Percentiles rank a stretch among this genome's conserved stretches.
These are phyloP conservation scores for Aspergillus brasiliensis DNA, from an alignment of 2,329 filamentous ascomycete genomes.

Conservation along the genomic window DNA sequence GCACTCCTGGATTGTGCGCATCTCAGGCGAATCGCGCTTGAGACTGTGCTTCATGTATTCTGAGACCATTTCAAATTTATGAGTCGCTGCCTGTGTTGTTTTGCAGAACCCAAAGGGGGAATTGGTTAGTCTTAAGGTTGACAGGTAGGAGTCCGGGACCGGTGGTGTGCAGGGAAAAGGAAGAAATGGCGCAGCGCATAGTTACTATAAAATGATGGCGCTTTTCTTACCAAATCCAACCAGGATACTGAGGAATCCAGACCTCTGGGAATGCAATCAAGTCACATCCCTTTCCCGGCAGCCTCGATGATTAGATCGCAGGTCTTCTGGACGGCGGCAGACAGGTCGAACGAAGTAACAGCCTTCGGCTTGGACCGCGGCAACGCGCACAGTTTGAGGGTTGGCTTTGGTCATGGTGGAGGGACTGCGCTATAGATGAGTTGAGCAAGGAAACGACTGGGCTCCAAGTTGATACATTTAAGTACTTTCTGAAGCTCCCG, in stretches of 20 bases:
- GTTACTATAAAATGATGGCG: no score
- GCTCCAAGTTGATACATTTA: no score
- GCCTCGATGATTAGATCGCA: slow-evolving; percentile 58
- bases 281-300: slow-evolving; percentile 52
- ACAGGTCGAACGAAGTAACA: slow-evolving; percentile 39
- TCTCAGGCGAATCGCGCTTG: slow-evolving; percentile 28
- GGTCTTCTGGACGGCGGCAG: slow-evolving; percentile 53
- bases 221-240: slow-evolving; percentile 38
- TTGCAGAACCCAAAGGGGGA: no score
- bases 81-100: no score
- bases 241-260: slow-evolving; percentile 43
- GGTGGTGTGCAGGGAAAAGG: no score
- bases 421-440: no score
- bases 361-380: slow-evolving; percentile 54
- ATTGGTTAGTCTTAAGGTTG: no score
- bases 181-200: no score
- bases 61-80: no score
- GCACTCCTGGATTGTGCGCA: slow-evolving; percentile 37
- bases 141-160: background rate
- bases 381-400: background rate
- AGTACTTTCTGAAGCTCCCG: no score
- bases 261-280: slow-evolving; percentile 55
- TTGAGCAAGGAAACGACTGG: no score
- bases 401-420: no score
- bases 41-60: slow-evolving; percentile 9